Evolutionary conservation across 2,329 filamentous ascomycete species (phyloP), one percentile per base, ranked within the genome.

Genomic region (Trichophyton benhamiae): DNA sequence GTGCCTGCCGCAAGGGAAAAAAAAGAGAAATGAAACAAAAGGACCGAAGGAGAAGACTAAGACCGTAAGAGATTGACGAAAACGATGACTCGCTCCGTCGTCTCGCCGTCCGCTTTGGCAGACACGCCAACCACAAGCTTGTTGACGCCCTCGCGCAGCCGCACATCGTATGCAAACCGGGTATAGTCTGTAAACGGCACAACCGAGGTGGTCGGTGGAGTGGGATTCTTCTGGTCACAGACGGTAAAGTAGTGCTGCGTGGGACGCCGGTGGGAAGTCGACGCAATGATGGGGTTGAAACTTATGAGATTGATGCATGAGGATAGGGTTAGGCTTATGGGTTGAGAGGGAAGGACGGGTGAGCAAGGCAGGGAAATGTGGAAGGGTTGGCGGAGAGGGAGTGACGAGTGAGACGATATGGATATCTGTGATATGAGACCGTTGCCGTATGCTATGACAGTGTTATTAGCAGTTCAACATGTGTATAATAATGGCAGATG

Each of bases 211-310:
- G 81, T 78, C 64, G 82, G 80, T n/a, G 87, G 78, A 6, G 87
- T 80, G 13, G 49, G 49, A 15, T 53, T 53, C 58, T 78, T 75
- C 44, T 83, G 80, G 46, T 80, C 83, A 68, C 91, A 88, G 57
- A 87, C 80, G 1, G 84, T 80, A 38, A 91, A 87, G 70, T 89
- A 91, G 41, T 94, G 76, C 69, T 87, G 89, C 75, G 88, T 89
- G 58, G 89, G 84, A 36, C 89, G 85, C 59, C 83, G 80, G 63
- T 85, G 82, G 3, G 89, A 74, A 38, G 80, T 79, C 7, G 84
- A 75, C 0, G 85, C 82, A 17, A 95, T 78, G 9, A 80, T 81
- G 3, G 87, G 85, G 22, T 83, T 79, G 61, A 95, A 80, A 63
- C 91, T 87, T 17, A 95, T 76, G 62, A 86, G 85, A 66, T 83